Evolutionary conservation across 2,329 filamentous ascomycete species (phyloP).

Genomic region (Myriosclerotinia scirpicola): DNA sequence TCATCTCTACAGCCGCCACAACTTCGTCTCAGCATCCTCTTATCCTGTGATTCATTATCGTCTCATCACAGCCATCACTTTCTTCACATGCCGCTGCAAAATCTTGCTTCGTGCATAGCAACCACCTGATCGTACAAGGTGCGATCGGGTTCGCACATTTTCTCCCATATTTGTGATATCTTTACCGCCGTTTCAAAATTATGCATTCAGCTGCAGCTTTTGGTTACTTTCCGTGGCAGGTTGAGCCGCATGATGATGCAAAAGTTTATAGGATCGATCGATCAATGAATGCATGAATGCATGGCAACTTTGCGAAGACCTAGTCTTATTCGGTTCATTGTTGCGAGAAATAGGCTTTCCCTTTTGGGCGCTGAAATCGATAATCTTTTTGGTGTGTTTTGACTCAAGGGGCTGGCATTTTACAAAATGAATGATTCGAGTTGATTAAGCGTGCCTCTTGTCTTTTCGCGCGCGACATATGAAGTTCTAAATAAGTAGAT

Average conservation of each 20-base stretch:
- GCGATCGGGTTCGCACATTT: background rate
- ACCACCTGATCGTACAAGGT: background rate
- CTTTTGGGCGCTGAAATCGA: background rate
- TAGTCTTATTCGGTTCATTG: background rate
- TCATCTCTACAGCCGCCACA: background rate
- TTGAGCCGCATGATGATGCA: constrained; percentile 15
- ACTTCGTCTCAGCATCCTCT: background rate
- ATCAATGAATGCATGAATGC: background rate
- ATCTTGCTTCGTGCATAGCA: background rate
- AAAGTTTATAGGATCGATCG: background rate
- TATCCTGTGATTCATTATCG: background rate
- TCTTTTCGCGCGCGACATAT: background rate
- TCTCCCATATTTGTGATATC: constrained; percentile 2
- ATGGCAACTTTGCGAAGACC: background rate
- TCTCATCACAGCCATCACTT: background rate
- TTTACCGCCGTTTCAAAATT: constrained; percentile 10
- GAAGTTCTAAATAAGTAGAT: background rate
- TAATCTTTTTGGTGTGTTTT: background rate
- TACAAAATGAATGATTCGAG: no score
- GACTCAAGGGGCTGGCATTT: background rate
- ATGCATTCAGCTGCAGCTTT: constrained; percentile 3
- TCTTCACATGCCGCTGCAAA: constrained; percentile 7
- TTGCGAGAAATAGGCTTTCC: background rate
- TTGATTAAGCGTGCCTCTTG: background rate
- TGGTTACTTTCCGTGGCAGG: background rate